Evolutionary conservation across 169 alveolate species (phyloP).

Genomic region (Eimeria tenella): DNA sequence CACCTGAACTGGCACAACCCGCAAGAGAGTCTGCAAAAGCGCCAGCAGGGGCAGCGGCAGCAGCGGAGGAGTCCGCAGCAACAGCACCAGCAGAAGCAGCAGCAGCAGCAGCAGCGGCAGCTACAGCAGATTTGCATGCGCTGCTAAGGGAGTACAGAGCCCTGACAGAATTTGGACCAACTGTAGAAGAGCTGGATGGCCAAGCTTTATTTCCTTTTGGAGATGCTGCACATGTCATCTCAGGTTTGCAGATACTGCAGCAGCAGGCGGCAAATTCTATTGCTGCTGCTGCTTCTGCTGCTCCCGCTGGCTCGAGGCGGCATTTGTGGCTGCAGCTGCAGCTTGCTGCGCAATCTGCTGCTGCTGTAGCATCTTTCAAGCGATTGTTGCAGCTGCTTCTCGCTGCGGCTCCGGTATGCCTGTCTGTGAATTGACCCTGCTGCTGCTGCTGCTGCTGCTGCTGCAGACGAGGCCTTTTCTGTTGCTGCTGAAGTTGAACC

Average conservation of each 20-base stretch:
- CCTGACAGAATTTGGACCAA: not conserved
- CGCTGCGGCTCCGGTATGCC: not conserved
- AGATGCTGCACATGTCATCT: not conserved
- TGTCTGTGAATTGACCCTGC: not conserved
- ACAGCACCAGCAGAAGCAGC: too few relatives aligned
- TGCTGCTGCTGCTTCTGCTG: conserved; percentile 4
- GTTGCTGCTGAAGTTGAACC: not conserved
- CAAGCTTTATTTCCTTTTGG: not conserved
- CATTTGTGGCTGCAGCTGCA: not conserved
- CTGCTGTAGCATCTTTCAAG: not conserved
- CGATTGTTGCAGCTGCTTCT: not conserved
- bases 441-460: conserved; percentile 37
- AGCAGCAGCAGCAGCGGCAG: too few relatives aligned
- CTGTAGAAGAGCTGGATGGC: not conserved
- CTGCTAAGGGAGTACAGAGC: not conserved
- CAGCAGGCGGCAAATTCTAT: not conserved
- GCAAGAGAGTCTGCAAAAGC: too few relatives aligned
- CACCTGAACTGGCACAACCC: too few relatives aligned
- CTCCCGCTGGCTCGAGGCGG: not conserved
- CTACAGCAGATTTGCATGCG: not conserved
- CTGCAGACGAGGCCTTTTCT: not conserved
- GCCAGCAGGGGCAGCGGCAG: too few relatives aligned
- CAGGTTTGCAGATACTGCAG: not conserved
- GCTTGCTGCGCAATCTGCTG: not conserved
- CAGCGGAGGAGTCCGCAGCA: too few relatives aligned